Percentiles rank a stretch among this genome's conserved stretches.
These are phyloP conservation scores for Osmozyma mogii DNA, from an alignment of 805 yeast genomes.

Conservation along the genomic window DNA sequence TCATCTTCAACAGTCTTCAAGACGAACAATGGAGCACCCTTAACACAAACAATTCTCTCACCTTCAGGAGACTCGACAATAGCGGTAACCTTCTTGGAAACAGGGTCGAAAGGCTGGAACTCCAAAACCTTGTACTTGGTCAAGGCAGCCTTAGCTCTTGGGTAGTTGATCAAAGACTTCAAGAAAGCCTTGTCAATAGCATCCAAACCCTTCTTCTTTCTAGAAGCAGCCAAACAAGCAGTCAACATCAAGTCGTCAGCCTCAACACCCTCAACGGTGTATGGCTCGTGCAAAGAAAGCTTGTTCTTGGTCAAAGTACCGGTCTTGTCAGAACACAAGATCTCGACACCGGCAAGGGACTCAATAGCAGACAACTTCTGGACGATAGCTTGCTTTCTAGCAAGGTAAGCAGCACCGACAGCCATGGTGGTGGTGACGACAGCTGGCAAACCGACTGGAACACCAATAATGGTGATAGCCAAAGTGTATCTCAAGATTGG, in stretches of 20 bases:
- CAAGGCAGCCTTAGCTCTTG: constrained; percentile 88
- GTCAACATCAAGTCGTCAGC: constrained; percentile 94
- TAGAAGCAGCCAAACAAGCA: constrained; percentile 95
- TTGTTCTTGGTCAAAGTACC: constrained; percentile 98
- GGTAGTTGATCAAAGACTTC: constrained; percentile 80
- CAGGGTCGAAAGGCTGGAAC: constrained; percentile 98
- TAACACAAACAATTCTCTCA: constrained; percentile 90
- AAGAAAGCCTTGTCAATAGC: constrained; percentile 96
- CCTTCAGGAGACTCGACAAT: constrained; percentile 94
- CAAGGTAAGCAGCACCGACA: constrained; percentile 98
- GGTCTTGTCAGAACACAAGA: constrained; percentile 95
- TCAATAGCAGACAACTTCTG: constrained; percentile 95
- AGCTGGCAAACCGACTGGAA: constrained; percentile 98
- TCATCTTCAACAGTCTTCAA: constrained; percentile 95
- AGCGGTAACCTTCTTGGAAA: constrained; percentile 93
- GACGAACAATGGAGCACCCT: constrained; percentile 97
- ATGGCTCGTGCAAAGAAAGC: constrained; percentile 92
- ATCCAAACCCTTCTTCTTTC: constrained; percentile 97
- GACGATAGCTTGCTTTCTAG: constrained; percentile 95
- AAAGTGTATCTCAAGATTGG: constrained; percentile 84
- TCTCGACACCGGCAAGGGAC: constrained; percentile 95
- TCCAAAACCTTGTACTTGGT: constrained; percentile 90
- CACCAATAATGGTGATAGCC: constrained; percentile 96
- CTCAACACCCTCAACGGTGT: constrained; percentile 95
- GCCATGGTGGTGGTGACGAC: constrained; percentile 99